Base-by-base conservation (phyloP, 2,329 filamentous ascomycete species). In the Bipolaris oryzae region DNA sequence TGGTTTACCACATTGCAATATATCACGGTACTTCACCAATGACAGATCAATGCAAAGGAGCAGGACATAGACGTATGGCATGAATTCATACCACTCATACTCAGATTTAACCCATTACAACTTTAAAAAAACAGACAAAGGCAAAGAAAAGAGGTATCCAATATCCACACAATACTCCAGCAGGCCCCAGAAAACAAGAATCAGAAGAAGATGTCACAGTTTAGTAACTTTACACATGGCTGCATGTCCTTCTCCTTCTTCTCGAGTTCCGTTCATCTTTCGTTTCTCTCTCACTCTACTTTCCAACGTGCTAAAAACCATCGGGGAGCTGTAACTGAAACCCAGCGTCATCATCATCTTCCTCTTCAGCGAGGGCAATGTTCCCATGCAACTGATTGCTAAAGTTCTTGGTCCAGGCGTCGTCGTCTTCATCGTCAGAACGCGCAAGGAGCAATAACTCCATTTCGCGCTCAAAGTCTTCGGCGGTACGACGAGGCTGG, bases 401-500 rank as follows among this genome's bases (percentile, higher is more conserved):
- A 52, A 74, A 75, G 52, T 55, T 71, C 21, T 68, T 67, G 55
- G 66, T 63, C 72, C 74, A 76, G 2, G 62, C 66, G 4, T 74
- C 71, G 1, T 67, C 63, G 21, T 70, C 70, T 15, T 71, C 69
- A 11, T 71, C 69, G 7, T 70, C 71, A 4, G 65, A 67, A 38
- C 48, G 61, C 16, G 68, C 61, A 9, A 75, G 66, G 13, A 72
- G 51, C 54, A 74, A 38, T 23, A 71, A 55, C 35, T 68, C 64
- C 53, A 76, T 57, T 52, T 75, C 73, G 18, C 69, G 69, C 54
- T 75, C 71, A 0, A 74, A 53, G n/a, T 75, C 72, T 50, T 72
- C 66, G 23, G 74, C 72, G 0, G 72, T 75, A 23, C 63, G 68
- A 41, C 62, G 66, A 4, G 59, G 28, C 15, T 66, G 45, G 20